These are phyloP conservation scores for Neocucurbitaria cava DNA, from an alignment of 2,329 filamentous ascomycete species.

Conservation along the genomic window DNA sequence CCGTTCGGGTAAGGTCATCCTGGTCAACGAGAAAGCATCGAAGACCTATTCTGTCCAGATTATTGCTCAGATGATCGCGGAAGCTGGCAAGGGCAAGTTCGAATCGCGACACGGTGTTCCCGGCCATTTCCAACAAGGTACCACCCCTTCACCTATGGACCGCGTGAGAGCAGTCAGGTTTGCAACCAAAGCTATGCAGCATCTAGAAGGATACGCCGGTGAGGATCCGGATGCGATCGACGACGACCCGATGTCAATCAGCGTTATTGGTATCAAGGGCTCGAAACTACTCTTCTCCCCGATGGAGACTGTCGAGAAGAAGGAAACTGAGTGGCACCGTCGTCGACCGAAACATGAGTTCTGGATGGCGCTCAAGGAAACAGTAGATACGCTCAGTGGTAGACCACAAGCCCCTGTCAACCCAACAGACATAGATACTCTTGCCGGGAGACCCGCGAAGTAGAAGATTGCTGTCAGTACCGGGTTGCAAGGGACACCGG, in stretches of 20 bases:
- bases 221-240: constrained; percentile 72
- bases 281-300: constrained; percentile 87
- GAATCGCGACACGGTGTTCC: constrained; percentile 79
- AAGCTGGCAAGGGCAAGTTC: constrained; percentile 90
- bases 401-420: constrained; percentile 26
- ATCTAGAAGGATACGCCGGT: constrained; percentile 78
- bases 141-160: constrained; percentile 86
- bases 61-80: constrained; percentile 93
- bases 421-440: constrained; percentile 26
- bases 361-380: constrained; percentile 81
- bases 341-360: constrained; percentile 82
- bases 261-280: constrained; percentile 91
- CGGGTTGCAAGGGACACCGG: background rate
- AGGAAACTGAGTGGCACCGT: constrained; percentile 91
- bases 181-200: constrained; percentile 92
- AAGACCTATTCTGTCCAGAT: constrained; percentile 89
- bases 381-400: constrained; percentile 85
- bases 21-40: constrained; percentile 96
- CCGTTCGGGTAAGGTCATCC: constrained; percentile 88
- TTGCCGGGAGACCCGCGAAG: constrained; percentile 26
- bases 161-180: constrained; percentile 89
- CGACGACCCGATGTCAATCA: constrained; percentile 73
- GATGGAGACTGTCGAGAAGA: constrained; percentile 80
- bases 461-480: background rate
- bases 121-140: constrained; percentile 53